Base-by-base conservation (phyloP, 1,284 basidiomycete species). In the Flammula alnicola region DNA sequence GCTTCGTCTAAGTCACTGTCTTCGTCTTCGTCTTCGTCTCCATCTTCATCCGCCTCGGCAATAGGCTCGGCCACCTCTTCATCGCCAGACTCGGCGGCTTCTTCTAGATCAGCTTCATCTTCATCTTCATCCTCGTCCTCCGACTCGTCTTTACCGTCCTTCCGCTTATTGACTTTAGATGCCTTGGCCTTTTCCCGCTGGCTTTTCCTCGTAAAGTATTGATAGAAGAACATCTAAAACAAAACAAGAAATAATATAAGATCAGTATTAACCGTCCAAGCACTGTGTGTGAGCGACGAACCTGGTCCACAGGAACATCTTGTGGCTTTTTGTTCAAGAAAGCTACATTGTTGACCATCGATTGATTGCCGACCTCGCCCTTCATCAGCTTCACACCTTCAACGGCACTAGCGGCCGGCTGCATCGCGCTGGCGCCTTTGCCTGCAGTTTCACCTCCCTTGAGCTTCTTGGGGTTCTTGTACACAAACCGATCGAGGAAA, bases 391-490 rank as follows among this genome's bases (percentile, higher is more conserved):
- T 86, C 16, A 97, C 88, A 48, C 73, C 80, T 35, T 84, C 84
- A 12, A 76, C 54, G 2, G 81, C 80, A 44, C 78, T 80, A 2
- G 89, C 88, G 5, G 86, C 84, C n/a, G 95, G 95, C 72, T 99
- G 97, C 97, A 99, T 99, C 54, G 91, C 90, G 52, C 89, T 92
- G 2, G 86, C 79, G 17, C 94, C 91, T 57, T 88, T 90, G 3
- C 83, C 71, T 36, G 80, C 84, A 0, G 54, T 52, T 27, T 61
- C 57, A 29, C 62, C 49, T 30, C 60, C 60, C 27, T 58, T 63
- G 12, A 63, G 65, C 71, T 95, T 93, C 76, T 98, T 99, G 2
- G 95, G 90, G 67, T 98, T 98, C 66, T 95, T 93, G 77, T 95
- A 98, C 23, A 98, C 91, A 57, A 84, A 85, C 3, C 84, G 75